These are phyloP conservation scores for Flaveria sonorensis DNA, from an alignment of 129 eudicot species.

Conservation along the genomic window DNA sequence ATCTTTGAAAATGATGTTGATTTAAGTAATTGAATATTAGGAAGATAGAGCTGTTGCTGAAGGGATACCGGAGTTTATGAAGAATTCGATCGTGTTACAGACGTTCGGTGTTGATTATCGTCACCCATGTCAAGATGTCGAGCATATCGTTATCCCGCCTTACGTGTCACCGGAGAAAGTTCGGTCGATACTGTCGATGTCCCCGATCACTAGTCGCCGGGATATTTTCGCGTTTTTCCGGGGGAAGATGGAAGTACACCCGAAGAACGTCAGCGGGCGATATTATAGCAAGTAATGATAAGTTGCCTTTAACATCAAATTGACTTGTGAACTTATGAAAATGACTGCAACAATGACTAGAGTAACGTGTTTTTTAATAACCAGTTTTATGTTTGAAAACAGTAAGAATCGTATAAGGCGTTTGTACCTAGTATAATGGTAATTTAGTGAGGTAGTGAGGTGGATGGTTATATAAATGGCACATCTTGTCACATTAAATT, in stretches of 20 bases:
- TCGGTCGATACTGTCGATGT: conserved; percentile 41
- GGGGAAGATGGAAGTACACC: conserved; percentile 90
- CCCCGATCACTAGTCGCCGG: conserved; percentile 57
- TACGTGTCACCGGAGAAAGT: conserved; percentile 61
- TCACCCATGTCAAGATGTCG: conserved; percentile 84
- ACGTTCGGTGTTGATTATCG: conserved; percentile 73
- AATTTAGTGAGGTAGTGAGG: too few relatives aligned
- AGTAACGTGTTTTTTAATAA: too few relatives aligned
- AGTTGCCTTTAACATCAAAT: too few relatives aligned
- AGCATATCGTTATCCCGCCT: conserved; percentile 80
- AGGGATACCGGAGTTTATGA: conserved; percentile 72
- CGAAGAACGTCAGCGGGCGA: conserved; percentile 84
- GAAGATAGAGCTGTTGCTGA: conserved; percentile 70
- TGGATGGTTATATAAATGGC: too few relatives aligned
- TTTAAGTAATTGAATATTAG: conserved; percentile 22
- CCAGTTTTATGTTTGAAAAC: too few relatives aligned
- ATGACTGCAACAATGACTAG: too few relatives aligned
- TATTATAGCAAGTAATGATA: conserved; percentile 75
- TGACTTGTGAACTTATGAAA: too few relatives aligned
- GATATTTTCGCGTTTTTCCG: conserved; percentile 83
- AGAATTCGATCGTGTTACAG: conserved; percentile 67
- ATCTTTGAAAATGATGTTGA: background rate
- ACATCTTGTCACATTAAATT: too few relatives aligned
- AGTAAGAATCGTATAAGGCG: too few relatives aligned
- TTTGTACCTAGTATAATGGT: too few relatives aligned